These are phyloP conservation scores for Takashimella tepidaria DNA, from an alignment of 1,284 basidiomycete species.

Conservation along the genomic window DNA sequence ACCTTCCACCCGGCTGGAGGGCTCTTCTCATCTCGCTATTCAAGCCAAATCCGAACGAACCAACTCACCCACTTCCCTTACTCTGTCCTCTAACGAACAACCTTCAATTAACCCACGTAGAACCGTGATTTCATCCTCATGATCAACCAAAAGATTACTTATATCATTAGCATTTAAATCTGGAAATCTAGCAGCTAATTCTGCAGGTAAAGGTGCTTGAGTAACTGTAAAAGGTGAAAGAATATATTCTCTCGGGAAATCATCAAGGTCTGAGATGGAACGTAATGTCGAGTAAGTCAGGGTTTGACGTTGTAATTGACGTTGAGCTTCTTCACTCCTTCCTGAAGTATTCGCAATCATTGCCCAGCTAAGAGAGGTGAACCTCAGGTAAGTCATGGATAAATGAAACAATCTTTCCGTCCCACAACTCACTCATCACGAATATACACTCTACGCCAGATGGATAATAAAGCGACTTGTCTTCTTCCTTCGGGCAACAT, in stretches of 20 bases:
- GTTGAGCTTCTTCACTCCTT: conserved; percentile 39
- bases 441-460: conserved; percentile 82
- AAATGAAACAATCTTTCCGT: too few relatives aligned
- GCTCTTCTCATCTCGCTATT: neutral
- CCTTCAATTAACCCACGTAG: conserved; percentile 28
- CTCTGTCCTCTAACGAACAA: conserved; percentile 29
- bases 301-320: conserved; percentile 25
- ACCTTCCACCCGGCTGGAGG: too few relatives aligned
- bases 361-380: conserved; percentile 40
- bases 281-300: conserved; percentile 32
- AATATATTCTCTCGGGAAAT: conserved; percentile 27
- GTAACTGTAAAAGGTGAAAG: conserved; percentile 33
- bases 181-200: conserved; percentile 43
- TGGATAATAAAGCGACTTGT: conserved; percentile 61
- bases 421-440: conserved; percentile 68
- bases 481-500: conserved; percentile 63
- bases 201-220: conserved; percentile 27
- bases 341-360: conserved; percentile 36
- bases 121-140: conserved; percentile 35
- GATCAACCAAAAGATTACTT: conserved; percentile 36
- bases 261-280: conserved; percentile 11
- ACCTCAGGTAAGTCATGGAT: too few relatives aligned
- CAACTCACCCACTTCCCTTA: conserved; percentile 29
- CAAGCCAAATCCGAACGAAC: conserved; percentile 22
- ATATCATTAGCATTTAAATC: conserved; percentile 29